These are phyloP conservation scores for Mycosphaerelloides madeirae DNA, from an alignment of 2,329 filamentous ascomycete genomes.

Conservation along the genomic window DNA sequence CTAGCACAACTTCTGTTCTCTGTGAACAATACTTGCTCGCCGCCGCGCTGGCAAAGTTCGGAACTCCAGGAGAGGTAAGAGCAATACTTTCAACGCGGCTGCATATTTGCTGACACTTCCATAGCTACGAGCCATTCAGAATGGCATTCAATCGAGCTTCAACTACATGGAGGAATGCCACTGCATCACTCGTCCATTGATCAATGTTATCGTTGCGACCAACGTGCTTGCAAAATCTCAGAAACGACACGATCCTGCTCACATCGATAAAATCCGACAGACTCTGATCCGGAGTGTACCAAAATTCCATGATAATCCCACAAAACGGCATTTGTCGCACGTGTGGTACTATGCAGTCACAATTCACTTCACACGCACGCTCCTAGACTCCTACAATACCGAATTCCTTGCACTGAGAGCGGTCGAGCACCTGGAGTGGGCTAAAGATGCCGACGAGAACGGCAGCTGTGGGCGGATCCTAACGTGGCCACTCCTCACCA, in stretches of 20 bases:
- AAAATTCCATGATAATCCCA: neutral
- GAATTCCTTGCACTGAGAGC: neutral
- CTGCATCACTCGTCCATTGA: conserved; percentile 2
- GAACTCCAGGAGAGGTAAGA: conserved; percentile 2
- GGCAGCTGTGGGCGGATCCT: conserved; percentile 2
- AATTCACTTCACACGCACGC: conserved; percentile 3
- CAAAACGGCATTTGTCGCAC: conserved; percentile 3
- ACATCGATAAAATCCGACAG: neutral
- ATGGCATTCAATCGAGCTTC: too few species aligned
- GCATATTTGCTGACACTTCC: too few species aligned
- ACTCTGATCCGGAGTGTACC: conserved; percentile 1
- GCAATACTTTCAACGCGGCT: too few species aligned
- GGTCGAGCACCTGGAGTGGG: conserved; percentile 4
- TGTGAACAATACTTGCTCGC: conserved; percentile 7
- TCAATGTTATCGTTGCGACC: conserved; percentile 2
- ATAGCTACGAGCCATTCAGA: neutral
- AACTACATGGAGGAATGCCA: conserved; percentile 7
- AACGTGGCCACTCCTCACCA: conserved; percentile 6
- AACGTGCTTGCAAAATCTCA: conserved; percentile 2
- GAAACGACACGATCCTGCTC: neutral
- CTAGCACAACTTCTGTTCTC: conserved; percentile 4
- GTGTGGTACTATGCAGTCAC: conserved; percentile 5
- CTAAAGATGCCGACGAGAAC: conserved; percentile 1
- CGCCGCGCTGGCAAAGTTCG: conserved; percentile 5
- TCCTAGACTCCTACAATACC: conserved; percentile 1